Conservation (phyloP, 2,329 filamentous ascomycete genomes). For the Aureobasidium sp. region DNA sequence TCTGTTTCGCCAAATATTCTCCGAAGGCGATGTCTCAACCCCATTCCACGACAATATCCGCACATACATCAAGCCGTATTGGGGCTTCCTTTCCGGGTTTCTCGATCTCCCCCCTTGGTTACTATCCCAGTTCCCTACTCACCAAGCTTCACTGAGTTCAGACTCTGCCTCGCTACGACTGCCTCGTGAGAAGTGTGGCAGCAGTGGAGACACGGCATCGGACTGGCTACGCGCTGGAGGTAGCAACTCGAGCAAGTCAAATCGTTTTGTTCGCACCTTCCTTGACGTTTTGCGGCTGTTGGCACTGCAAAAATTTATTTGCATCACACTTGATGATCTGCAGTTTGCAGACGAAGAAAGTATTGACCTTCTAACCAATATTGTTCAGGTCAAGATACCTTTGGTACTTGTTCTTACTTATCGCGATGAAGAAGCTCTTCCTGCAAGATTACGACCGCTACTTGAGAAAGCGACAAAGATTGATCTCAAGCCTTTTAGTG, state of each 20-base stretch:
- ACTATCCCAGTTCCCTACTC: conserved; percentile 22
- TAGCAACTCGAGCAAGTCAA: conserved; percentile 40
- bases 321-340: conserved; percentile 79
- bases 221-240: conserved; percentile 39
- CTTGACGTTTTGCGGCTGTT: conserved; percentile 77
- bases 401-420: conserved; percentile 72
- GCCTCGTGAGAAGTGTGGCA: conserved; percentile 15
- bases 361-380: conserved; percentile 70
- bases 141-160: not conserved
- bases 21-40: conserved; percentile 52
- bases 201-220: conserved; percentile 27
- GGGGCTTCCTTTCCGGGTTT: conserved; percentile 47
- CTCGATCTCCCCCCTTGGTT: conserved; percentile 62
- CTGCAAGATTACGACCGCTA: conserved; percentile 29
- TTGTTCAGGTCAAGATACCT: conserved; percentile 67
- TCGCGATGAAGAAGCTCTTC: conserved; percentile 32
- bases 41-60: conserved; percentile 53
- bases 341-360: conserved; percentile 88
- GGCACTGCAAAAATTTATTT: conserved; percentile 75
- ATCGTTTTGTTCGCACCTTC: conserved; percentile 78
- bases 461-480: conserved; percentile 52
- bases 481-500: conserved; percentile 60
- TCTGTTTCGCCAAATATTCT: conserved; percentile 56
- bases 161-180: not conserved
- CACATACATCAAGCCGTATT: conserved; percentile 47